A percentile compares a stretch with the other conserved stretches of the same genome.
Conservation (phyloP, 164 flowering plant species). For the Kingdonia uniflora region DNA sequence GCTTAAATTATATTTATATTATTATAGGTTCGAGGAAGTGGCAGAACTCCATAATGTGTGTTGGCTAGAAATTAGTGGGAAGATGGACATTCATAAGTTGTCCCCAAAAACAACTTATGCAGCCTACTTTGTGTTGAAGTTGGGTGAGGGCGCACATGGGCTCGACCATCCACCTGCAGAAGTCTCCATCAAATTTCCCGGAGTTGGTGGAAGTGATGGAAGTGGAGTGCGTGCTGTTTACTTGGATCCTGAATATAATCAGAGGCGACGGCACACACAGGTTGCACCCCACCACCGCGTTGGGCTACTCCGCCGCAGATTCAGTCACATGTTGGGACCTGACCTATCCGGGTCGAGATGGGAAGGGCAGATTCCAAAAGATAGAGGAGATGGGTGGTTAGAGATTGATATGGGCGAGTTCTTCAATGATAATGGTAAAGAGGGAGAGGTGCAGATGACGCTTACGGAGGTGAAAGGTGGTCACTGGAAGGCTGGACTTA, state of each 20-base stretch:
- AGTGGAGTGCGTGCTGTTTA: background rate
- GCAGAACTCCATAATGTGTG: conserved; percentile 25
- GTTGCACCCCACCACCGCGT: background rate
- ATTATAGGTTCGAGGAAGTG: conserved; percentile 29
- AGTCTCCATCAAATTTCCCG: conserved; percentile 9
- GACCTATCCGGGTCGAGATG: background rate
- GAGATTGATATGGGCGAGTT: conserved; percentile 52
- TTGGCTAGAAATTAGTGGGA: conserved; percentile 34
- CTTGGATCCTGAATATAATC: conserved; percentile 3
- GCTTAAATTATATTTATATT: background rate
- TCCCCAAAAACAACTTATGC: conserved; percentile 21
- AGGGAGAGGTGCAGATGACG: conserved; percentile 31
- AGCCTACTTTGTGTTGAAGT: conserved; percentile 27
- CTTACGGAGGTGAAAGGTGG: conserved; percentile 26
- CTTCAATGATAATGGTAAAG: conserved; percentile 17
- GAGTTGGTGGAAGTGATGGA: conserved; percentile 8
- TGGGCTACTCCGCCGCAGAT: background rate
- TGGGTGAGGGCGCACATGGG: conserved; percentile 3
- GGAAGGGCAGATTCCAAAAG: conserved; percentile 12
- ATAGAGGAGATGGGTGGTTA: conserved; percentile 47
- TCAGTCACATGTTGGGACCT: background rate
- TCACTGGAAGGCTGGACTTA: conserved; percentile 42
- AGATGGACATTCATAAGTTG: conserved; percentile 16
- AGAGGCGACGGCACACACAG: background rate
- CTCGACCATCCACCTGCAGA: conserved; percentile 12